These are phyloP conservation scores for Isabelozyma gotoi DNA, from an alignment of 805 yeast genomes.

Conservation along the genomic window DNA sequence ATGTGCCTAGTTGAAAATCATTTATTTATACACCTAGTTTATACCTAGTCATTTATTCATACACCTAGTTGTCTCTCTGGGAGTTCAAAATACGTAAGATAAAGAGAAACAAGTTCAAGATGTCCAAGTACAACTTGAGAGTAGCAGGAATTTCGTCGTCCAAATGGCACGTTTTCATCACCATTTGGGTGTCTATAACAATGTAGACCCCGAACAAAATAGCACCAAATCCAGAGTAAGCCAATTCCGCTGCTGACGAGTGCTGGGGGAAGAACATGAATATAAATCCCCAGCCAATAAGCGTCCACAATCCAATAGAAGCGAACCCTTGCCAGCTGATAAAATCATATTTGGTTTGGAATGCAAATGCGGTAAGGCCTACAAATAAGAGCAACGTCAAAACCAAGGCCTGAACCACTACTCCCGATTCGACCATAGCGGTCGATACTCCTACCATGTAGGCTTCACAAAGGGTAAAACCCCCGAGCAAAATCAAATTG, in stretches of 20 bases:
- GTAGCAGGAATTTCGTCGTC: slow-evolving; percentile 88
- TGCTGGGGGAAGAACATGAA: slow-evolving; percentile 61
- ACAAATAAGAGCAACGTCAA: slow-evolving; percentile 69
- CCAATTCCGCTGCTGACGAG: slow-evolving; percentile 55
- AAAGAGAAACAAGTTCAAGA: slow-evolving; percentile 75
- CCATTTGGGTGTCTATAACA: slow-evolving; percentile 77
- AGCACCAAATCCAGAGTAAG: slow-evolving; percentile 75
- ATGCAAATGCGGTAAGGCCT: slow-evolving; percentile 76
- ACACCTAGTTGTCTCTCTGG: background rate
- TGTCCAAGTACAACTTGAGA: slow-evolving; percentile 75
- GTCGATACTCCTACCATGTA: slow-evolving; percentile 69
- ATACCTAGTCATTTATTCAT: too few species aligned
- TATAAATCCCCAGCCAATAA: slow-evolving; percentile 73
- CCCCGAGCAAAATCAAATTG: slow-evolving; percentile 57
- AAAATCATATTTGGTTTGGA: slow-evolving; percentile 76
- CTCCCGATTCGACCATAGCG: slow-evolving; percentile 57
- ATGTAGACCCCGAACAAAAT: slow-evolving; percentile 69
- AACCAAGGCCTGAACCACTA: slow-evolving; percentile 68
- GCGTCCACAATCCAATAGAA: slow-evolving; percentile 57
- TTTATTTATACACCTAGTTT: too few species aligned
- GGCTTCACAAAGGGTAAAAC: slow-evolving; percentile 75
- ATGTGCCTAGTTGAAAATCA: too few species aligned
- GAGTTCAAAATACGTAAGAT: slow-evolving; percentile 63
- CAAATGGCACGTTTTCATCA: slow-evolving; percentile 70
- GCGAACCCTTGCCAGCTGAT: slow-evolving; percentile 61